Evolutionary conservation across 768 basidiomycete genomes (phyloP), one percentile per base, ranked within the genome.

Genomic region (Boletus rubropictus): DNA sequence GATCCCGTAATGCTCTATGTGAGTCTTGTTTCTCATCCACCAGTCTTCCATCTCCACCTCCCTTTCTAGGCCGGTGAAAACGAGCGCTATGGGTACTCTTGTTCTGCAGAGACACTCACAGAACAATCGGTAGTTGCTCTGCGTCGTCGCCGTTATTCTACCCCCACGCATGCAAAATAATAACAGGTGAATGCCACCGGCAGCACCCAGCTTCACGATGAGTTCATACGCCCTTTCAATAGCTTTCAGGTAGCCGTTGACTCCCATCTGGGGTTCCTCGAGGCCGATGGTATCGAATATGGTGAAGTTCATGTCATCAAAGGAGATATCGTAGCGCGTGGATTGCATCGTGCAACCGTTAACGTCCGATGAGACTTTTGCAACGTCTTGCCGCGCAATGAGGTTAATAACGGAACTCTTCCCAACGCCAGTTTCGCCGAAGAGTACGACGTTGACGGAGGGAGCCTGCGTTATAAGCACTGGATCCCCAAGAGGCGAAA

Each of bases 1-100:
- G 48, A 69, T 63, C 6, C 58, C 58, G n/a, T 58, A 54, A 25
- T 40, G 34, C 4, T 34, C 33, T 24, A 69, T 60, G n/a, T 49
- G 44, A 0, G 12, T 31, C 36, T 58, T 29, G 45, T 70, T 69
- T 36, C 59, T 52, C 22, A 0, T n/a, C 69, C 67, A 69, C 67
- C 69, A 68, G n/a, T 52, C 39, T 32, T 68, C 67, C 67, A 69
- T 62, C 4, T 46, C 37, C 15, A 5, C 32, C 40, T 68, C 67
- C 15, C 56, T 39, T 52, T 72, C 73, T n/a, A 74, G 64, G 14
- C 71, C 68, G 2, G 71, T 74, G 33, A 74, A 57, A n/a, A 69
- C 64, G 11, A 75, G 53, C 0, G 68, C 61, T 14, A 68, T 63
- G 9, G 72, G 73, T 8, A 75, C 73, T 22, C 54, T 46, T 25